phyloP scores from a whole-genome alignment of 345 rosid genomes.

The Citrus unshiu region DNA sequence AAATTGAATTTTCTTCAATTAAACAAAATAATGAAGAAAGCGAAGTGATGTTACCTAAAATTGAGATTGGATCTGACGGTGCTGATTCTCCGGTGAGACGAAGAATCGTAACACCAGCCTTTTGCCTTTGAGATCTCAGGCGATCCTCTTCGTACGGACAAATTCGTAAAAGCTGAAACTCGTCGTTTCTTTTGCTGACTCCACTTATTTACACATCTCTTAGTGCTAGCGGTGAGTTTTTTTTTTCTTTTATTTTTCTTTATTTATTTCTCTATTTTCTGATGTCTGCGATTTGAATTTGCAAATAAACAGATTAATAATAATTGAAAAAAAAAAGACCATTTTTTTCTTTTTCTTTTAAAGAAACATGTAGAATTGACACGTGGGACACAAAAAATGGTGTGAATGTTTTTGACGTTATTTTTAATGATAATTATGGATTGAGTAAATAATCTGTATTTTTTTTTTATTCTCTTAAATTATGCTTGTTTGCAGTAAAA shows the following conservation, averaged over 20 bases:
- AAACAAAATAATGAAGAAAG: not conserved
- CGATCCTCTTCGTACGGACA: constrained; percentile 7
- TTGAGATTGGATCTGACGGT: constrained; percentile 13
- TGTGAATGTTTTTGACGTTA: too few species aligned
- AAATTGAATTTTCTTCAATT: not conserved
- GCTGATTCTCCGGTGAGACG: constrained; percentile 14
- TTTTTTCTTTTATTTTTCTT: not conserved
- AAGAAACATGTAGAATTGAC: too few species aligned
- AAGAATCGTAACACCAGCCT: constrained; percentile 22
- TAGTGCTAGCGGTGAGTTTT: not conserved
- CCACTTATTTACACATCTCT: not conserved
- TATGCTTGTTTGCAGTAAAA: too few species aligned
- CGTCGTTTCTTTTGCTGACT: not conserved
- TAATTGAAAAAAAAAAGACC: too few species aligned
- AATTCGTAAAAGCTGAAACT: not conserved
- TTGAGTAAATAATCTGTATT: too few species aligned
- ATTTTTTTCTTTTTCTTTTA: too few species aligned
- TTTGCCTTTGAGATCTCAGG: constrained; percentile 9
- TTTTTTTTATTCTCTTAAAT: too few species aligned
- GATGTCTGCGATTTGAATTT: not conserved
- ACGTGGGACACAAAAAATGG: too few species aligned
- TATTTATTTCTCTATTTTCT: not conserved
- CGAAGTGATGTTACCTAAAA: not conserved
- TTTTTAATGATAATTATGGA: too few species aligned
- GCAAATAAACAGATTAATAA: too few species aligned